Evolutionary conservation across 305 asterid species (phyloP).

Genomic region (Plantago rigida): DNA sequence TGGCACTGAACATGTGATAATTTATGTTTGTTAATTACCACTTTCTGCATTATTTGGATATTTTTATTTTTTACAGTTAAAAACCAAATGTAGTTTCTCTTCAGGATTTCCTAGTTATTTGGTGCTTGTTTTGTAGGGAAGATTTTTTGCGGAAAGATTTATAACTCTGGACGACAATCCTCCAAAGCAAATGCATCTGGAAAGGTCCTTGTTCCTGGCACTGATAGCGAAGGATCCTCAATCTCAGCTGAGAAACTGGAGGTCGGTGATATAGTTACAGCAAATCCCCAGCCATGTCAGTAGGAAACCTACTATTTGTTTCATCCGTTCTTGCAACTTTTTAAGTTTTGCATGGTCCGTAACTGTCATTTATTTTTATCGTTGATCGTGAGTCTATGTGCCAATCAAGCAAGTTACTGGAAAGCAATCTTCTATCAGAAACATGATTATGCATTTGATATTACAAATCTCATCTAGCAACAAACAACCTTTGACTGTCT

Average conservation of each 20-base stretch:
- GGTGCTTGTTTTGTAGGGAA: conserved; percentile 52
- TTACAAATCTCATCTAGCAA: not conserved
- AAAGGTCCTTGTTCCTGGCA: conserved; percentile 77
- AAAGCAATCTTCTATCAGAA: not conserved
- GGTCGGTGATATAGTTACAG: conserved; percentile 35
- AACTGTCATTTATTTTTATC: not conserved
- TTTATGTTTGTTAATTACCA: not conserved
- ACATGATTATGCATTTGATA: not conserved
- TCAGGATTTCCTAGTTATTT: conserved; percentile 8
- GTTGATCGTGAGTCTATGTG: not conserved
- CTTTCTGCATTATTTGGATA: conserved; percentile 14
- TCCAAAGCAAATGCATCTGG: conserved; percentile 55
- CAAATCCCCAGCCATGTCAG: conserved; percentile 48
- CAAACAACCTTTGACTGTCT: not conserved
- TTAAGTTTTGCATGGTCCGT: not conserved
- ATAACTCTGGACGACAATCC: conserved; percentile 46
- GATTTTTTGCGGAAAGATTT: conserved; percentile 47
- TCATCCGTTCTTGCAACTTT: not conserved
- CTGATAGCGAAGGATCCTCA: conserved; percentile 40
- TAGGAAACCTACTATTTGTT: conserved; percentile 11
- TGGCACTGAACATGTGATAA: not conserved
- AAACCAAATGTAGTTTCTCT: not conserved
- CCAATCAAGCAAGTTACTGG: not conserved
- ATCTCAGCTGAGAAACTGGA: conserved; percentile 38
- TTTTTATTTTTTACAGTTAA: not conserved